Conservation (phyloP, 495 filamentous ascomycete species). For the Aspergillus ellipticus region DNA sequence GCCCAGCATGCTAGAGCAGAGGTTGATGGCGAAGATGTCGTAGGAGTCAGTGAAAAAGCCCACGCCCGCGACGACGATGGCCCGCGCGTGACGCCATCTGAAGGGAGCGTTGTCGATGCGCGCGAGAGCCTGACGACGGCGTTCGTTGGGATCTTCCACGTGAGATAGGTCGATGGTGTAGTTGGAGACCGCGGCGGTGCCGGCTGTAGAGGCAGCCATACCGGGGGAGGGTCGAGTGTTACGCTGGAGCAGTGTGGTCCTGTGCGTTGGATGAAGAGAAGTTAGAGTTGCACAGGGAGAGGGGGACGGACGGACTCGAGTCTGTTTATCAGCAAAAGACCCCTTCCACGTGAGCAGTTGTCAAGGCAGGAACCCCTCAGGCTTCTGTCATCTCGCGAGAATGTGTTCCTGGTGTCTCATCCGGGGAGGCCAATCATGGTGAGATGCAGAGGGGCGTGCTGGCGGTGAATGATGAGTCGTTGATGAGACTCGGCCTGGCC, state of each 20-base stretch:
- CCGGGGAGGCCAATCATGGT: background rate
- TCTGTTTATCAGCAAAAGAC: background rate
- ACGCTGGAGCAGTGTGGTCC: background rate
- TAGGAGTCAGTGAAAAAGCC: constrained; percentile 84
- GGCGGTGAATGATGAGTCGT: background rate
- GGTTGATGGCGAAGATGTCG: constrained; percentile 77
- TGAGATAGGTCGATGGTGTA: constrained; percentile 55
- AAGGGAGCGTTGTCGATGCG: constrained; percentile 79
- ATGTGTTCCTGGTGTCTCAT: too few species aligned
- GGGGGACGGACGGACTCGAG: background rate
- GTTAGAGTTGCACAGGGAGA: background rate
- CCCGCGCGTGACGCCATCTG: constrained; percentile 74
- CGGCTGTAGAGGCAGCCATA: constrained; percentile 43
- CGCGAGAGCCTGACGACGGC: constrained; percentile 68
- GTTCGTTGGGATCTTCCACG: constrained; percentile 68
- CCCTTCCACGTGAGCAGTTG: background rate
- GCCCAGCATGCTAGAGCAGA: constrained; percentile 65
- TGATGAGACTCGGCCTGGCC: background rate
- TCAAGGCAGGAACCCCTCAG: background rate
- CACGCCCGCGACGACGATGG: constrained; percentile 73
- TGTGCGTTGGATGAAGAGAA: background rate
- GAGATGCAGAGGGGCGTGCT: background rate
- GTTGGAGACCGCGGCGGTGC: constrained; percentile 67
- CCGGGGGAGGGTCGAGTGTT: background rate
- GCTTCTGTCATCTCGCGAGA: background rate